phyloP scores from a whole-genome alignment of 176 grass and related monocot genomes.

The Oryza nivara region DNA sequence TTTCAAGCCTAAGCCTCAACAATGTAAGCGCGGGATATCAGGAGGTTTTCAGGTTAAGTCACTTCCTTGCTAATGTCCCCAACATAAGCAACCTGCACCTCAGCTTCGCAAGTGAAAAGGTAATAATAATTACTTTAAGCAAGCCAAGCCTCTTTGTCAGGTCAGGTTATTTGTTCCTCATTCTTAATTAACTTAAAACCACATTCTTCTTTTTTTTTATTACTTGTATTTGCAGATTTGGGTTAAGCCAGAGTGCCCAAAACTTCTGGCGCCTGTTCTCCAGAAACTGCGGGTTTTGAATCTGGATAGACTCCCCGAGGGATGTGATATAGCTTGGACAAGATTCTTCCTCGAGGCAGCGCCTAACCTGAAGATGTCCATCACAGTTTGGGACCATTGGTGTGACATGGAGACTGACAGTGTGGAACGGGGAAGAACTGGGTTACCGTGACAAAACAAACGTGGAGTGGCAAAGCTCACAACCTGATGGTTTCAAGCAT shows the following conservation, averaged over 20 bases:
- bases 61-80: conserved; percentile 3
- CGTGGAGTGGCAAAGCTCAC: background rate
- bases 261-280: background rate
- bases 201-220: background rate
- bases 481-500: background rate
- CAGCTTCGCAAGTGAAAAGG: background rate
- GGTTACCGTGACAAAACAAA: conserved; percentile 2
- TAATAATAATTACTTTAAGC: background rate
- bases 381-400: background rate
- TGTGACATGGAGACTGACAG: background rate
- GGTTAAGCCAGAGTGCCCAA: conserved; percentile 13
- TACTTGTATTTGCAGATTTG: conserved; percentile 3
- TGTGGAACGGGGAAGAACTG: background rate
- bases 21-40: background rate
- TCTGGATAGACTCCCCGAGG: conserved; percentile 9
- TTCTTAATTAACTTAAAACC: too few relatives aligned
- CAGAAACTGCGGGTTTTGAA: background rate
- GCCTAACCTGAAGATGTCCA: background rate
- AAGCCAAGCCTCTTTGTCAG: too few relatives aligned
- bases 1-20: conserved; percentile 13
- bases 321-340: conserved; percentile 16
- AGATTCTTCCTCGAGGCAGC: background rate
- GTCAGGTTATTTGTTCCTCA: too few relatives aligned
- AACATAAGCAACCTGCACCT: conserved; percentile 1
- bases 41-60: conserved; percentile 1